phyloP scores from a whole-genome alignment of 176 grass and related monocot species.

The Thinopyrum elongatum region DNA sequence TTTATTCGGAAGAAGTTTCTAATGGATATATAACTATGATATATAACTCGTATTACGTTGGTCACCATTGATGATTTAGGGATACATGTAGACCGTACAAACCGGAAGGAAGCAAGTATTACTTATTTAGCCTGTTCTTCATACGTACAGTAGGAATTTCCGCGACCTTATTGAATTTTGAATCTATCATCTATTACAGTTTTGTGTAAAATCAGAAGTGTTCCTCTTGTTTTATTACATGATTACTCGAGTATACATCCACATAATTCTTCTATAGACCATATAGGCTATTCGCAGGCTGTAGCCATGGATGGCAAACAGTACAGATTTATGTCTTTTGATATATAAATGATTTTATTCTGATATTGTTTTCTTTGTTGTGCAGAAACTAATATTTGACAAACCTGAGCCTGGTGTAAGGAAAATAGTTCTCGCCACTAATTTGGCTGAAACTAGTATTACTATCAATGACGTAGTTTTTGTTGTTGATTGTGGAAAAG shows the following conservation, averaged over 20 bases:
- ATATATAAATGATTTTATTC: background rate
- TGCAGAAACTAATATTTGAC: constrained; percentile 97
- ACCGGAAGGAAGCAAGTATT: background rate
- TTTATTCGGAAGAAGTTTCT: background rate
- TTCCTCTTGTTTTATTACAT: background rate
- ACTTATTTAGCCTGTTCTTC: background rate
- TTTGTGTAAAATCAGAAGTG: background rate
- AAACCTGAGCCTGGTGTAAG: constrained; percentile 82
- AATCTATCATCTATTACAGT: background rate
- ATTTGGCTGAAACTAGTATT: constrained; percentile 99
- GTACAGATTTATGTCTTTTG: background rate
- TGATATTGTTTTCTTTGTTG: constrained; percentile 2
- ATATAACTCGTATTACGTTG: background rate
- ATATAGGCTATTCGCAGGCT: background rate
- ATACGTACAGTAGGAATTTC: background rate
- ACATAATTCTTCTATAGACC: constrained; percentile 3
- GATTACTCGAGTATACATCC: background rate
- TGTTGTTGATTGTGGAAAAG: constrained; percentile 97
- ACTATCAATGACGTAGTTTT: constrained; percentile 98
- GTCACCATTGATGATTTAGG: background rate
- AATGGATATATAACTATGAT: background rate
- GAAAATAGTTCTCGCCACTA: constrained; percentile 98
- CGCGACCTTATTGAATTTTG: background rate
- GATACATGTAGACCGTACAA: background rate
- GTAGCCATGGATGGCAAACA: background rate